Percentiles rank a stretch among this genome's conserved stretches.
phyloP scores from a whole-genome alignment of 768 basidiomycete species.

The Infundibulicybe gibba region DNA sequence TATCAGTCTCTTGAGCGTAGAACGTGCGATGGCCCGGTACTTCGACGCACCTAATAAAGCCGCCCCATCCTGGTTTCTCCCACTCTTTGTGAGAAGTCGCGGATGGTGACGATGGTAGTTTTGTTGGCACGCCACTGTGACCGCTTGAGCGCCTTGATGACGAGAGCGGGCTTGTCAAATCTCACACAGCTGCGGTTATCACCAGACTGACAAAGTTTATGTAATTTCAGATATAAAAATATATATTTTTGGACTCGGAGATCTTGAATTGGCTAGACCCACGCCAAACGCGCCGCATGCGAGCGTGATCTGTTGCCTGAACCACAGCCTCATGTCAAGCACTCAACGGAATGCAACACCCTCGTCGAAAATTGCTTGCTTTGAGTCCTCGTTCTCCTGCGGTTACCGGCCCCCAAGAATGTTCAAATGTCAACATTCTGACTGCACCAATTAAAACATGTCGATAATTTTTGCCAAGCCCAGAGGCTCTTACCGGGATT shows the following conservation, averaged over 20 bases:
- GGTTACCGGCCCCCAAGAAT: too few relatives aligned
- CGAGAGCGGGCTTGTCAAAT: slow-evolving; percentile 83
- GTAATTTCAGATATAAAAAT: slow-evolving; percentile 65
- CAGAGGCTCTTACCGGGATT: too few relatives aligned
- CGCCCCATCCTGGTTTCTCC: slow-evolving; percentile 24
- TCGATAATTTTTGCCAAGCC: too few relatives aligned
- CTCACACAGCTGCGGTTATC: slow-evolving; percentile 81
- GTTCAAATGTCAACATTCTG: too few relatives aligned
- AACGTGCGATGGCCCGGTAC: slow-evolving; percentile 36
- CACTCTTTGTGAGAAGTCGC: slow-evolving; percentile 75
- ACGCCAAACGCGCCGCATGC: slow-evolving; percentile 77
- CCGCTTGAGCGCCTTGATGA: slow-evolving; percentile 65
- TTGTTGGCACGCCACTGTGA: slow-evolving; percentile 77
- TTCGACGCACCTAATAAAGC: slow-evolving; percentile 21
- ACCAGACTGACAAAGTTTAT: too few relatives aligned
- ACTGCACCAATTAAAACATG: too few relatives aligned
- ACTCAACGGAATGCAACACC: too few relatives aligned
- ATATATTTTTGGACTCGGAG: slow-evolving; percentile 24
- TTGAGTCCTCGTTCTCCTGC: too few relatives aligned
- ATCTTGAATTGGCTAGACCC: neutral
- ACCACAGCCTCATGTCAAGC: too few relatives aligned
- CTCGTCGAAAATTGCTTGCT: slow-evolving; percentile 78
- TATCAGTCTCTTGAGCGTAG: slow-evolving; percentile 49
- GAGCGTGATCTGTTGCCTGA: too few relatives aligned
- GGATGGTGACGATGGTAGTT: slow-evolving; percentile 93